Evolutionary conservation across 345 rosid genomes (phyloP).

Genomic region (Corchorus capsularis): DNA sequence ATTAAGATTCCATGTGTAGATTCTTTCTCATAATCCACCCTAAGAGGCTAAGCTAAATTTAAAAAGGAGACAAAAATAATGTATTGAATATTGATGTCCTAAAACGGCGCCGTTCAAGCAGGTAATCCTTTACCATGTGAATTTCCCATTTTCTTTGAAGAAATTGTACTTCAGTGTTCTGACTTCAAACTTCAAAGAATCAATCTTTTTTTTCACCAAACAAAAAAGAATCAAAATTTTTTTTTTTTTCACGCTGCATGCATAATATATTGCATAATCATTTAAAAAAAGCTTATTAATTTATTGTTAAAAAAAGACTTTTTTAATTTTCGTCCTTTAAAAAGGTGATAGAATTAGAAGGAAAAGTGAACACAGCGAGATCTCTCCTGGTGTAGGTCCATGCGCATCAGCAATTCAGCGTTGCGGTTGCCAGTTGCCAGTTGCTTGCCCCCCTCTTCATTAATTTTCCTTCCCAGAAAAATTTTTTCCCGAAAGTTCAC

Average conservation of each 20-base stretch:
- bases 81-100: too few relatives aligned
- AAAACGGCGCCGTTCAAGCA: too few relatives aligned
- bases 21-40: too few relatives aligned
- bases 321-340: neutral
- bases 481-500: neutral
- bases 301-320: neutral
- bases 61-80: too few relatives aligned
- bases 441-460: neutral
- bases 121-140: too few relatives aligned
- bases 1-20: too few relatives aligned
- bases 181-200: neutral
- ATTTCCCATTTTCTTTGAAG: neutral
- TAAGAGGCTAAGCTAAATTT: too few relatives aligned
- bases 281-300: neutral
- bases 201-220: neutral
- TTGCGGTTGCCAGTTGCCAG: neutral
- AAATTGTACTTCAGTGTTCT: neutral
- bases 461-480: neutral
- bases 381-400: slow-evolving; percentile 20
- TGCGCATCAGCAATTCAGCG: slow-evolving; percentile 5
- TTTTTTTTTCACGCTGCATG: neutral
- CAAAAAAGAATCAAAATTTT: too few relatives aligned
- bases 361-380: neutral
- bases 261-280: neutral
- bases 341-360: neutral